Conservation (phyloP, 73 alveolate species). For the Tetrahymena elliotti region DNA sequence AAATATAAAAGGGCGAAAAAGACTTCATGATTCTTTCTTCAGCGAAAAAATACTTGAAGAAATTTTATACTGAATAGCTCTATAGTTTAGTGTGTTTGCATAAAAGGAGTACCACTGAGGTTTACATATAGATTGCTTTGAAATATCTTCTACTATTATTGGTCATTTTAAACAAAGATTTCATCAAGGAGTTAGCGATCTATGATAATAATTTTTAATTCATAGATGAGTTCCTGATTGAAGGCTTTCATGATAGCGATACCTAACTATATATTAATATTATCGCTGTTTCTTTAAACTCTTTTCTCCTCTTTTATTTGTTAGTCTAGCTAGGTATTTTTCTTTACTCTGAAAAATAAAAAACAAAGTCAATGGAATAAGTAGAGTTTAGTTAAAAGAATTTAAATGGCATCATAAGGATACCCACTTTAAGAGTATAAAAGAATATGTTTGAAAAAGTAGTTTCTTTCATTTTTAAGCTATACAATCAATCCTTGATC, state of each 20-base stretch:
- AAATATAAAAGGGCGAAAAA: neutral
- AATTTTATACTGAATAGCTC: neutral
- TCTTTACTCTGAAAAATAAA: neutral
- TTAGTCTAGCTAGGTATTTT: neutral
- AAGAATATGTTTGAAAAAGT: neutral
- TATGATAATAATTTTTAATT: neutral
- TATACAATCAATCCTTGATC: neutral
- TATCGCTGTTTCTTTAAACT: neutral
- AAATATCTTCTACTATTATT: neutral
- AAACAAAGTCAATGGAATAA: neutral
- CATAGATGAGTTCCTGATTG: neutral
- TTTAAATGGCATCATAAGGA: neutral
- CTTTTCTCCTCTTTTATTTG: neutral
- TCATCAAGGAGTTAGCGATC: neutral
- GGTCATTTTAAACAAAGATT: neutral
- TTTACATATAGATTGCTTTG: neutral
- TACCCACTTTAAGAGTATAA: neutral
- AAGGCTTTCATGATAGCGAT: neutral
- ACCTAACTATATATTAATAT: neutral
- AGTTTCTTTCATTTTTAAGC: neutral
- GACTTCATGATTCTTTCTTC: neutral
- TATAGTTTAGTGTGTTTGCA: neutral
- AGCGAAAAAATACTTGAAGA: neutral
- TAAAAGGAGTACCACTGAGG: neutral
- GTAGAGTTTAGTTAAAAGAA: neutral